phyloP scores from a whole-genome alignment of 495 filamentous ascomycete species.

The Xylaria cubensis region DNA sequence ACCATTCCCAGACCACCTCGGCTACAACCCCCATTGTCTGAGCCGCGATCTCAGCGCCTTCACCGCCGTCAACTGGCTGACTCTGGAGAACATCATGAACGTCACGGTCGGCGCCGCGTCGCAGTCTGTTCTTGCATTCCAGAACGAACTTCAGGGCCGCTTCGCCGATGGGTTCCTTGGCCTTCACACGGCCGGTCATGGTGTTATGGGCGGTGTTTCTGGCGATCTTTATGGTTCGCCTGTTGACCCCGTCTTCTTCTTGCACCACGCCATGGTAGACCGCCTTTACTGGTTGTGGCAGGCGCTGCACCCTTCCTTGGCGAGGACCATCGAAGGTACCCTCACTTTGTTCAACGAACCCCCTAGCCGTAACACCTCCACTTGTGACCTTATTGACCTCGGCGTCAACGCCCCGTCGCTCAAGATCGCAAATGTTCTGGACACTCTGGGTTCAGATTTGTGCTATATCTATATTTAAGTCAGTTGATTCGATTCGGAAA shows the following conservation, averaged over 20 bases:
- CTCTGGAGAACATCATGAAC: slow-evolving; percentile 46
- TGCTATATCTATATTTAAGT: slow-evolving; percentile 58
- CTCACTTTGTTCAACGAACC: slow-evolving; percentile 62
- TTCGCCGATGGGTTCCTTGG: slow-evolving; percentile 57
- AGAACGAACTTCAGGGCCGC: slow-evolving; percentile 57
- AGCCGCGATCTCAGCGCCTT: slow-evolving; percentile 65
- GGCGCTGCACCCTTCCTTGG: slow-evolving; percentile 53
- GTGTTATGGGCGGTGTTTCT: slow-evolving; percentile 66
- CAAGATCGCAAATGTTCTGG: slow-evolving; percentile 53
- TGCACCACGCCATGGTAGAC: slow-evolving; percentile 73
- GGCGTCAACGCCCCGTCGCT: slow-evolving; percentile 45
- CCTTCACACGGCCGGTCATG: slow-evolving; percentile 70
- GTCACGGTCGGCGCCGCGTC: slow-evolving; percentile 51
- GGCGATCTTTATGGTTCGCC: slow-evolving; percentile 66
- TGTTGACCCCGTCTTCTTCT: slow-evolving; percentile 71
- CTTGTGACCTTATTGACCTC: slow-evolving; percentile 53
- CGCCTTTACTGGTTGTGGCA: slow-evolving; percentile 77
- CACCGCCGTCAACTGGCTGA: slow-evolving; percentile 40
- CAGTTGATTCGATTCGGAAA: not conserved
- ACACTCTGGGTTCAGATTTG: slow-evolving; percentile 51
- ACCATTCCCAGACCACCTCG: slow-evolving; percentile 26
- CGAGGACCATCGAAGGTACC: slow-evolving; percentile 58
- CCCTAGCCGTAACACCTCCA: slow-evolving; percentile 45
- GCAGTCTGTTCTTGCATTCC: slow-evolving; percentile 58
- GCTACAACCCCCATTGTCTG: slow-evolving; percentile 69